A percentile compares a stretch with the other conserved stretches of the same genome.
Conservation (phyloP, 306 rosid genomes). For the Citrullus amarus region DNA sequence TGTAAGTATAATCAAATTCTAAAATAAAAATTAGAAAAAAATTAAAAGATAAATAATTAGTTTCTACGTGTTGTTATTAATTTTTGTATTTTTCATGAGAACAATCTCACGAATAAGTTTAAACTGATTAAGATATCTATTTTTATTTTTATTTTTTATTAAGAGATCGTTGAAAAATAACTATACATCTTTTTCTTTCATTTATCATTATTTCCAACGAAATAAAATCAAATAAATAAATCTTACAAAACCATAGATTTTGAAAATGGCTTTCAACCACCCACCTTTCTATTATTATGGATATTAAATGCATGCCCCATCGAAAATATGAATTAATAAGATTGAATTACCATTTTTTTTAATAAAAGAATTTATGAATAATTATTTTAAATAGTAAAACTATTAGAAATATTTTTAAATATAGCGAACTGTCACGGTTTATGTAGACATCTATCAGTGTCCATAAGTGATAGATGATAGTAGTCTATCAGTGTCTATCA, state of each 20-base stretch:
- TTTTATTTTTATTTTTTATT: too few relatives aligned
- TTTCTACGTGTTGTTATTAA: background rate
- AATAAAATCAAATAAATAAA: background rate
- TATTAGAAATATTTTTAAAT: too few relatives aligned
- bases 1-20: background rate
- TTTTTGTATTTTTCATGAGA: background rate
- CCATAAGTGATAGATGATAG: too few relatives aligned
- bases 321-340: background rate
- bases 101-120: background rate
- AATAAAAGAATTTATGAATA: too few relatives aligned
- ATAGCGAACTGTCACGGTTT: too few relatives aligned
- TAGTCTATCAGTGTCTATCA: too few relatives aligned
- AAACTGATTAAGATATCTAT: too few relatives aligned
- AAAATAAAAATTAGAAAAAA: background rate
- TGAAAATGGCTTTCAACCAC: constrained; percentile 1
- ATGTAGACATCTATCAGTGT: too few relatives aligned
- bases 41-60: background rate
- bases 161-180: background rate
- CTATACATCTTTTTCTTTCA: background rate
- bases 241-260: background rate
- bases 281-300: background rate
- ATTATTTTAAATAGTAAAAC: too few relatives aligned
- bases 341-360: too few relatives aligned
- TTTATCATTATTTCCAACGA: background rate
- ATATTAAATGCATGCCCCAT: background rate